Percentiles rank a stretch among this genome's conserved stretches.
Evolutionary conservation across 1,284 basidiomycete species (phyloP).

Genomic region (Heliocybe sulcata): DNA sequence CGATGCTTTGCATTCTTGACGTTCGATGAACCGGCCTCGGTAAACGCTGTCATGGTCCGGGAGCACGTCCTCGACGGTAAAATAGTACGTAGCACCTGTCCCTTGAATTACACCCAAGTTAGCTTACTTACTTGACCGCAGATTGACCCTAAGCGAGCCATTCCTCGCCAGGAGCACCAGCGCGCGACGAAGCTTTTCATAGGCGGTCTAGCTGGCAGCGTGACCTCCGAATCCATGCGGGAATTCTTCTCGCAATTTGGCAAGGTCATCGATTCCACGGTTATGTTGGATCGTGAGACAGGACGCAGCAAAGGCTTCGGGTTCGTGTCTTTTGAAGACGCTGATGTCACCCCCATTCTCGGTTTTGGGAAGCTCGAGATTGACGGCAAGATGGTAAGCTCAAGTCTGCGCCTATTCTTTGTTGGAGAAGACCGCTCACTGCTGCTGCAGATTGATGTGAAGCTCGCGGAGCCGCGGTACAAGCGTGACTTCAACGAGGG

Average conservation of each 20-base stretch:
- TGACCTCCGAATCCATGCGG: constrained; percentile 91
- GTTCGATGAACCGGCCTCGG: constrained; percentile 81
- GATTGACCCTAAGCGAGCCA: constrained; percentile 99
- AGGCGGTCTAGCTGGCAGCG: constrained; percentile 85
- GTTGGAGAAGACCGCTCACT: background rate
- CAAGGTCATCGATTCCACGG: constrained; percentile 92
- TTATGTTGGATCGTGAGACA: constrained; percentile 98
- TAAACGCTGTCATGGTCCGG: constrained; percentile 84
- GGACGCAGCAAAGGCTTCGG: constrained; percentile 96
- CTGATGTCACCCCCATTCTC: constrained; percentile 79
- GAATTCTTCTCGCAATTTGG: constrained; percentile 90
- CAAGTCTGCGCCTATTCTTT: background rate
- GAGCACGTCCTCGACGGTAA: constrained; percentile 93
- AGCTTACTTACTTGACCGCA: constrained; percentile 25
- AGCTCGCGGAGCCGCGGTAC: constrained; percentile 84
- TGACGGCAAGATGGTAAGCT: constrained; percentile 82
- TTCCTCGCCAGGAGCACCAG: constrained; percentile 92
- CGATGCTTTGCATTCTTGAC: constrained; percentile 93
- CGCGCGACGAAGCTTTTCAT: constrained; percentile 93
- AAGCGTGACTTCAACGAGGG: constrained; percentile 52
- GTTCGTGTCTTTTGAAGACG: constrained; percentile 93
- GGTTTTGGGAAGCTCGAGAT: constrained; percentile 83
- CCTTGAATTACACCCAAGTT: constrained; percentile 2
- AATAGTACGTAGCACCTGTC: constrained; percentile 53
- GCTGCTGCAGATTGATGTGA: constrained; percentile 82